Evolutionary conservation across 306 rosid species (phyloP), one percentile per base, ranked within the genome.

Genomic region (Alnus glutinosa): DNA sequence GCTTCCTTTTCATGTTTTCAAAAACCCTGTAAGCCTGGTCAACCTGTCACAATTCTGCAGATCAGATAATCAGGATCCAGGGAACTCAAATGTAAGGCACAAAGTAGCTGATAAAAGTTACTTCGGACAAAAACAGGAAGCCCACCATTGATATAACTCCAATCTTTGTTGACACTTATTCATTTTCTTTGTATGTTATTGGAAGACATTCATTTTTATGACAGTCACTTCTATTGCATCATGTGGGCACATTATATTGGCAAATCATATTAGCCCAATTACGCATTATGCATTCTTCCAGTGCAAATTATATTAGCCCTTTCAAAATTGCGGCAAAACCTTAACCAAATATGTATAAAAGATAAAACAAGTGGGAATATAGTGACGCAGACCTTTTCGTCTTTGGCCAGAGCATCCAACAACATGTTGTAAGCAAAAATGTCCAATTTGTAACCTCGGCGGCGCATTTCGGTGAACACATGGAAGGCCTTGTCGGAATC

Each of bases 1-100:
- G 87, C 92, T 87, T 89, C 87, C 84, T 82, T 80, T 88, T 92
- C 98, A 95, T 95, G 71, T 95, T 98, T 81, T 90, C 92, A 73
- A 82, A 95, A 76, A 90, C 88, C 88, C 86, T 91, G 80, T 83
- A 82, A 13, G 93, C 96, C 75, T 81, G 79, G 74, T 90, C 93
- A 79, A 89, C 92, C 97, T 94, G 90, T 75, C 79, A 82, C 86
- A 85, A 68, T 74, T 78, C 83, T 68, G 83, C 83, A 88, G 16
- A 85, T 72, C 80, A 51, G 70, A 68, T 64, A 11, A 89, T 87
- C 79, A 83, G 85, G 71, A 84, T n/a, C 75, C 74, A 28, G 3
- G 14, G 30, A 74, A 71, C 66, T 67, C 19, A 67, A 67, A 37
- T 6, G 48, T 0, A 42, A 15, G 19, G 32, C 50, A 67, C 50